Conservation (phyloP, 768 basidiomycete species). For the Cyclocybe aegerita region DNA sequence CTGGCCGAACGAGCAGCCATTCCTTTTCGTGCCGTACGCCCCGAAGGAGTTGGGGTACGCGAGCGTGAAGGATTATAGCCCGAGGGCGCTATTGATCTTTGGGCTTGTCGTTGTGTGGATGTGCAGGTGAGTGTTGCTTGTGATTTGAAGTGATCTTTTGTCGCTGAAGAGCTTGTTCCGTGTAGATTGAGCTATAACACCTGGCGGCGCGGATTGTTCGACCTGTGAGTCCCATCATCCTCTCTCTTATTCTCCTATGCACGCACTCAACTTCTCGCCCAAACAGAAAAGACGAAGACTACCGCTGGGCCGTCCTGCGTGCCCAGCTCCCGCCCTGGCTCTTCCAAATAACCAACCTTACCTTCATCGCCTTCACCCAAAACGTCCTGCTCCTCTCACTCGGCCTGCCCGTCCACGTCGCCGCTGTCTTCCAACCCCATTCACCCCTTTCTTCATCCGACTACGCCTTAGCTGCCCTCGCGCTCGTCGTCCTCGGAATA, state of each 20-base stretch:
- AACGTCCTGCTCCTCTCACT: slow-evolving; percentile 79
- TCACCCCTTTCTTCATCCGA: slow-evolving; percentile 57
- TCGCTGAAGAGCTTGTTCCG: too few species aligned
- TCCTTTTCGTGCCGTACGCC: slow-evolving; percentile 52
- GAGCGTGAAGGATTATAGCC: slow-evolving; percentile 52
- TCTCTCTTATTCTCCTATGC: too few species aligned
- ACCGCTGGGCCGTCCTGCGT: slow-evolving; percentile 85
- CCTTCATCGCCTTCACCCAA: slow-evolving; percentile 78
- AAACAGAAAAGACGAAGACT: slow-evolving; percentile 88
- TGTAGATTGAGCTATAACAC: slow-evolving; percentile 65
- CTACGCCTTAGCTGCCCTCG: slow-evolving; percentile 54
- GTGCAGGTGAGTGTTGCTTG: slow-evolving; percentile 44
- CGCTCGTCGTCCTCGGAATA: slow-evolving; percentile 55
- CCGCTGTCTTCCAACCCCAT: slow-evolving; percentile 53
- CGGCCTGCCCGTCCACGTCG: slow-evolving; percentile 58
- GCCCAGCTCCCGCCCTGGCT: slow-evolving; percentile 43
- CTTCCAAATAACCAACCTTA: slow-evolving; percentile 47
- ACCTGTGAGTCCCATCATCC: slow-evolving; percentile 43
- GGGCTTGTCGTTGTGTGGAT: slow-evolving; percentile 66
- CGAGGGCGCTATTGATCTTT: slow-evolving; percentile 77
- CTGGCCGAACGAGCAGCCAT: slow-evolving; percentile 39
- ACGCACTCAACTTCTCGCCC: too few species aligned
- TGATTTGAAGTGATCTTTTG: too few species aligned
- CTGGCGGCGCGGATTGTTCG: slow-evolving; percentile 79
- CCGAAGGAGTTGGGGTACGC: slow-evolving; percentile 46